Conservation (phyloP, 2,329 filamentous ascomycete species). For the Penicillium glabrum region DNA sequence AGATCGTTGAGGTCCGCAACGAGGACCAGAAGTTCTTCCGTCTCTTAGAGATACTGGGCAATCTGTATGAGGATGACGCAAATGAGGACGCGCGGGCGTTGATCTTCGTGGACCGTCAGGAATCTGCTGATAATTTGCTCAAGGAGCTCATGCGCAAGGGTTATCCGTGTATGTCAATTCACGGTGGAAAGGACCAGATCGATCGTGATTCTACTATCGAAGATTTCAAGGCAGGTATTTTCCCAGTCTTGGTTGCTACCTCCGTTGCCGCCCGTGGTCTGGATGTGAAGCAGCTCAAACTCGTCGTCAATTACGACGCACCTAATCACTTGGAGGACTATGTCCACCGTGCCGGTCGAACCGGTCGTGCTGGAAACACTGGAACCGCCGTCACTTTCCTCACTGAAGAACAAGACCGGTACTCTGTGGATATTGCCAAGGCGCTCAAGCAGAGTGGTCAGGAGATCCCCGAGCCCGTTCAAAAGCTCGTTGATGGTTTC, state of each 20-base stretch:
- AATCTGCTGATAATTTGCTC: constrained; percentile 78
- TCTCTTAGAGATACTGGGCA: constrained; percentile 80
- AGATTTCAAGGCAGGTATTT: constrained; percentile 88
- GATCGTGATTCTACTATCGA: constrained; percentile 89
- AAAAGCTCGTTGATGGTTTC: constrained; percentile 66
- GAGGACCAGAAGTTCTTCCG: constrained; percentile 82
- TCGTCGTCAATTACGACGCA: constrained; percentile 93
- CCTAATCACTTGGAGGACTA: constrained; percentile 96
- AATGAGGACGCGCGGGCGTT: constrained; percentile 89
- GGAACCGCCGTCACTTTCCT: constrained; percentile 95
- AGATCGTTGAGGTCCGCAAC: constrained; percentile 83
- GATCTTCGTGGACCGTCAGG: constrained; percentile 90
- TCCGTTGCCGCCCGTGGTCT: constrained; percentile 93
- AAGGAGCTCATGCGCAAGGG: constrained; percentile 79
- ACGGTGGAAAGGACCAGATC: constrained; percentile 90
- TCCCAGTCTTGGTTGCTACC: constrained; percentile 89
- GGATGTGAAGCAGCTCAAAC: constrained; percentile 92
- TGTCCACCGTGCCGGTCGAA: constrained; percentile 90
- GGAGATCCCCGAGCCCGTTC: constrained; percentile 69
- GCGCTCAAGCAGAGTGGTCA: constrained; percentile 91
- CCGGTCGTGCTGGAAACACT: constrained; percentile 89
- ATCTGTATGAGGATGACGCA: constrained; percentile 68
- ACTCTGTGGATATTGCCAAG: constrained; percentile 82
- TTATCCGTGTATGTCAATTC: constrained; percentile 89
- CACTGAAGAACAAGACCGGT: constrained; percentile 87